Percentiles rank a stretch among this genome's conserved stretches.
These are phyloP conservation scores for Lagerstroemia speciosa DNA, from an alignment of 345 rosid species.

Conservation along the genomic window DNA sequence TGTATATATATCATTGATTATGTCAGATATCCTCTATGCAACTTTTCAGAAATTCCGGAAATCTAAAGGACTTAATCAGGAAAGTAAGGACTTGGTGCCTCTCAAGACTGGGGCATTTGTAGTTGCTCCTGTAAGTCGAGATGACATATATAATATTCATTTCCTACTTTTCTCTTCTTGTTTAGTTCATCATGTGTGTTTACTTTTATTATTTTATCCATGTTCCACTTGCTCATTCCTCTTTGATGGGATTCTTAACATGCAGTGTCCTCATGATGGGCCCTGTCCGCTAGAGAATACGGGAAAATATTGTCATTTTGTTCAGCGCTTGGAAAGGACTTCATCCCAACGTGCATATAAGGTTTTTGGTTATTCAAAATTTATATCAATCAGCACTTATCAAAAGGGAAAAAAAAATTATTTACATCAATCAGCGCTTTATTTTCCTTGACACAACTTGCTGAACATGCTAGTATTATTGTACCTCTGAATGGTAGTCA, in stretches of 20 bases:
- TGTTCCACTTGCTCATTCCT: background rate
- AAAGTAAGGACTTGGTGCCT: constrained; percentile 45
- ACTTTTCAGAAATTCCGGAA: constrained; percentile 53
- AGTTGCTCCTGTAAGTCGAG: constrained; percentile 82
- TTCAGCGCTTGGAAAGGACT: constrained; percentile 89
- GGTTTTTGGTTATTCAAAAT: constrained; percentile 28
- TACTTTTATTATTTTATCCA: background rate
- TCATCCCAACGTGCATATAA: constrained; percentile 83
- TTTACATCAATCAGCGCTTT: background rate
- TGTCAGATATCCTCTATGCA: constrained; percentile 14
- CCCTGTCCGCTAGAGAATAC: constrained; percentile 72
- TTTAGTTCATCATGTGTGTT: background rate
- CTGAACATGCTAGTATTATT: background rate
- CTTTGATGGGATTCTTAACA: constrained; percentile 12
- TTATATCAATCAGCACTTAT: background rate
- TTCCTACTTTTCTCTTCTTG: background rate
- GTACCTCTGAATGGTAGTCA: background rate
- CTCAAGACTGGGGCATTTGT: constrained; percentile 61
- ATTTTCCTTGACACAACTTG: background rate
- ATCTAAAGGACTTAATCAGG: constrained; percentile 28
- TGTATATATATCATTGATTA: constrained; percentile 3
- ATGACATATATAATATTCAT: background rate
- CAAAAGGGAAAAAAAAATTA: too few species aligned
- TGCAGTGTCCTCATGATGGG: constrained; percentile 95
- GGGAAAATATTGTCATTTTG: constrained; percentile 87